These are phyloP conservation scores for Lagenidium giganteum DNA, from an alignment of 352 stramenopile species.

Conservation along the genomic window DNA sequence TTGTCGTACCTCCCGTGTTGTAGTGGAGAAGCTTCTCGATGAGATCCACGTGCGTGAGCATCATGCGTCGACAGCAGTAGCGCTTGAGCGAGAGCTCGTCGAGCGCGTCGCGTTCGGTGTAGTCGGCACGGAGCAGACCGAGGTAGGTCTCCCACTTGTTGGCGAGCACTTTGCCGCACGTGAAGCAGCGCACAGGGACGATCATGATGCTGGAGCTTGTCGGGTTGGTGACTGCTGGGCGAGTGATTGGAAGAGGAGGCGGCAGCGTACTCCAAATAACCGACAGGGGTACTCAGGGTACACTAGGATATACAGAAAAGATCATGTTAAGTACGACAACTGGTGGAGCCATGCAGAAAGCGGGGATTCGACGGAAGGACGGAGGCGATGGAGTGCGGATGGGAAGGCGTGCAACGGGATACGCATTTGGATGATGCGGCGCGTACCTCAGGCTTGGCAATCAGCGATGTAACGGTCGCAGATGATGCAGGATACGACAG, in stretches of 20 bases:
- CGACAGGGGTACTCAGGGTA: too few relatives aligned
- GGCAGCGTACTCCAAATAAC: background rate
- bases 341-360: too few relatives aligned
- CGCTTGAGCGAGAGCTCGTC: conserved; percentile 97
- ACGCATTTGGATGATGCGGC: too few relatives aligned
- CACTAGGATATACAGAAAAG: too few relatives aligned
- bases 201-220: conserved; percentile 83
- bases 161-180: conserved; percentile 99
- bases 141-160: conserved; percentile 99
- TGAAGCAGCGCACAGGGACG: conserved; percentile 99
- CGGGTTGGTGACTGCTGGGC: conserved; percentile 1
- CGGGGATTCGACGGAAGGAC: too few relatives aligned
- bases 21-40: conserved; percentile 99
- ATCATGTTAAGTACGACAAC: too few relatives aligned
- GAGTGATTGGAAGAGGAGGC: background rate
- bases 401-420: too few relatives aligned
- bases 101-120: conserved; percentile 96
- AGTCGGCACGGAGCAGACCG: conserved; percentile 94
- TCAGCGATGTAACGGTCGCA: too few relatives aligned
- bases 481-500: too few relatives aligned
- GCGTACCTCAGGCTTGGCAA: too few relatives aligned
- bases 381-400: too few relatives aligned
- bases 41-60: conserved; percentile 99
- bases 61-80: conserved; percentile 99
- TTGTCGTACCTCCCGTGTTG: conserved; percentile 89